Evolutionary conservation across 345 rosid species (phyloP), one percentile per base, ranked within the genome.

Genomic region (Brassica rapa): DNA sequence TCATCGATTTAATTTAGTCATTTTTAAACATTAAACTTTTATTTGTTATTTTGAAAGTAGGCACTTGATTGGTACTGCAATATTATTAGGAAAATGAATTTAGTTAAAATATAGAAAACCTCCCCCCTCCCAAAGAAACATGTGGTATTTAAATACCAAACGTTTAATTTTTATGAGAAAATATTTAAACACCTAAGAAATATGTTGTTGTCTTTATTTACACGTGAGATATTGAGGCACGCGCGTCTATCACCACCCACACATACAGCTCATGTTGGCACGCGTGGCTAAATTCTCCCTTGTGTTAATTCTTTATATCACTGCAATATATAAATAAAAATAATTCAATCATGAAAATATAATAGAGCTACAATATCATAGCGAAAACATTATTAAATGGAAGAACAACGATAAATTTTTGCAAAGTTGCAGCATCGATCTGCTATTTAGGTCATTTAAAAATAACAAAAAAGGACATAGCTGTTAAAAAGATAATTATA

Each of bases 191-290:
- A n/a, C 19, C 56, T 49, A 49, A 49, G n/a, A 49, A 4, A 49
- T 49, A n/a, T 24, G 49, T 5, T 14, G 56, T 11, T 24, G 49
- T 62, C 21, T 82, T 84, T 86, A 75, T 82, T 84, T 86, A 75
- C 91, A 89, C 90, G 96, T 86, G 91, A 86, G 83, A 81, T 62
- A 73, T 68, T 80, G 27, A 57, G 76, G 86, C 92, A 88, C 88
- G 90, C 89, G 84, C 71, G 78, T 57, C 49, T 74, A 68, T 67
- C 71, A 27, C 71, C 53, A 32, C 66, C 71, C 78, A 43, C 78
- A 80, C 85, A 78, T 62, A 71, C 86, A 84, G 76, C 85, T 77
- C 77, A 70, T 21, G 24, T 83, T 83, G 85, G 86, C 86, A 85
- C 89, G 89, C 87, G 85, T 77, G 89, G 56, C 19, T n/a, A 49